phyloP scores from a whole-genome alignment of 1,284 basidiomycete species.

The Crucibulum parvulum region DNA sequence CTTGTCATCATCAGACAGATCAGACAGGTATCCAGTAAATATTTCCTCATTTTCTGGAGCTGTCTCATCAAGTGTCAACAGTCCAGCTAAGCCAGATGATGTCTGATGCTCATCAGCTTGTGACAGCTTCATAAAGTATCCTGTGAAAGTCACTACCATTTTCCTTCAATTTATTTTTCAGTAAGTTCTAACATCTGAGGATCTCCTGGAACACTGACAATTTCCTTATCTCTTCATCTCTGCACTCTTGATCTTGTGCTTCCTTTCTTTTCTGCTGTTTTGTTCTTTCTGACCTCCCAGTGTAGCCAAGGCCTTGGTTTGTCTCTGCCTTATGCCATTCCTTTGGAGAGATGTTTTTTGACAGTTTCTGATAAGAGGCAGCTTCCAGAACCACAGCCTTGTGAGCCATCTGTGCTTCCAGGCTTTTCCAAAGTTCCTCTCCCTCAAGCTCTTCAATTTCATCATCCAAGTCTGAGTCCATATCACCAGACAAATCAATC shows the following conservation, averaged over 20 bases:
- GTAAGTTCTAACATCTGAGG: background rate
- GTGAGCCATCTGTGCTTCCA: background rate
- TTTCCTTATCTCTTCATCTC: background rate
- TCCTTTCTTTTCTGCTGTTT: conserved; percentile 3
- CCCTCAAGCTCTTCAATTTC: background rate
- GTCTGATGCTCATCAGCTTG: background rate
- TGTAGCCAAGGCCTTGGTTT: conserved; percentile 15
- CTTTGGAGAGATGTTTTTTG: background rate
- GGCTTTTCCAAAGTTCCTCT: background rate
- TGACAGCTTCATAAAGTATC: too few relatives aligned
- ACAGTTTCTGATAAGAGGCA: background rate
- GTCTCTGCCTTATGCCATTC: conserved; percentile 9
- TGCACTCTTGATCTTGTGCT: conserved; percentile 1
- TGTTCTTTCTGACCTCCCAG: conserved; percentile 11
- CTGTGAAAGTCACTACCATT: too few relatives aligned
- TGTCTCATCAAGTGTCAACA: background rate
- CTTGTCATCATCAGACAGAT: conserved; percentile 7
- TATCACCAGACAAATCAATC: too few relatives aligned
- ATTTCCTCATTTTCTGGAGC: conserved; percentile 3
- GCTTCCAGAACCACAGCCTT: too few relatives aligned
- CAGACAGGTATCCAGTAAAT: conserved; percentile 10
- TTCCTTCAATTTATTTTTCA: too few relatives aligned
- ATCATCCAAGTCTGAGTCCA: background rate
- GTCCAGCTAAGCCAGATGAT: background rate
- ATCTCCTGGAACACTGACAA: conserved; percentile 3